Base-by-base conservation (phyloP, 257 asterid genomes). In the Jasminum sambac region DNA sequence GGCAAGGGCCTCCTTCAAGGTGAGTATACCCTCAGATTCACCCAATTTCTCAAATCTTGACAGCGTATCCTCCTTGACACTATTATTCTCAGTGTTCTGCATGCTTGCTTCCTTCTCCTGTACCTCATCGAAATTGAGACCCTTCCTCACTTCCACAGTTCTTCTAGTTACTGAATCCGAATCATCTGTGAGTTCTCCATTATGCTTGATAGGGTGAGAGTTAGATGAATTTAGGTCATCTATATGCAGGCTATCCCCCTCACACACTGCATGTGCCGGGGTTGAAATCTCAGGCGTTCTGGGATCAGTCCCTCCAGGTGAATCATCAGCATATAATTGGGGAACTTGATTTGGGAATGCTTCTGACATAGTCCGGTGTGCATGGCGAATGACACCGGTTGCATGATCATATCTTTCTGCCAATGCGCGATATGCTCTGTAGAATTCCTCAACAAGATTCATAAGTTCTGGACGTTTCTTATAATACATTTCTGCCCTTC, bases 341-440 rank as follows among this genome's bases (percentile, higher is more conserved):
- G 86, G 89, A 39, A 77, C 82, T 82, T 92, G 97, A 74, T 86
- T 87, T 0, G 97, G 97, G 76, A 87, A 89, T 70, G 92, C 95
- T 76, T 91, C 98, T 3, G 95, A 43, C 98, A 95, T 95, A 12
- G 96, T 90, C 60, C 70, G 82, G 73, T 95, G 98, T 72, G 99
- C 98, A 17, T 95, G 99, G 12, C 96, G 89, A 75, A 95, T 91
- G 60, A 92, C 99, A 9, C 96, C 97, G 10, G 99, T 95, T 44
- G 99, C 99, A 38, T 95, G 94, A 79, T 95, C 98, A 70, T 95
- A 95, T 79, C 99, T 85, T 78, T 91, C 98, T 17, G 99, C 97
- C 80, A 95, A 79, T 62, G 98, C 96, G 44, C 99, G 98, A 78
- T 95, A 95, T 36, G 98, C 97, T 62, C 98, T 71, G 46, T 95